Evolutionary conservation across 257 asterid genomes (phyloP).

Genomic region (Nicotiana tabacum): DNA sequence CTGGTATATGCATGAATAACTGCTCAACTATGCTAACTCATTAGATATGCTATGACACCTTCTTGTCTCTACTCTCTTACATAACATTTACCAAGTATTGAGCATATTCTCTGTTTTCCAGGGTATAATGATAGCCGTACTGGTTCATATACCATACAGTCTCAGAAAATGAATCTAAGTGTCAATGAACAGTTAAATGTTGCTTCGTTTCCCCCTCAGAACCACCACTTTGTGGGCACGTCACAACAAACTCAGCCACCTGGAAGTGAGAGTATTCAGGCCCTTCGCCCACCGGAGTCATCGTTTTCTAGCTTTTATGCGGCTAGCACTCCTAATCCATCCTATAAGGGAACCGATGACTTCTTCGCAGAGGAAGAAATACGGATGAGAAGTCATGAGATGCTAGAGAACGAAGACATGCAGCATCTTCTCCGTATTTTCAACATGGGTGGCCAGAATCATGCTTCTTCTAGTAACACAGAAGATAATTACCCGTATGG

Average conservation of each 20-base stretch:
- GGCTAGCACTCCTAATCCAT: constrained; percentile 41
- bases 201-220: constrained; percentile 42
- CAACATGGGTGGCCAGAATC: constrained; percentile 52
- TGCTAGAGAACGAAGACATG: constrained; percentile 93
- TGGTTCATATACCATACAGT: constrained; percentile 37
- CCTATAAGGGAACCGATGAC: constrained; percentile 45
- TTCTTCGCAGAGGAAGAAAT: constrained; percentile 69
- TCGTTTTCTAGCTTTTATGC: constrained; percentile 42
- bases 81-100: neutral
- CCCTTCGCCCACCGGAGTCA: constrained; percentile 59
- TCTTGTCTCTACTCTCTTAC: neutral
- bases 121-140: constrained; percentile 48
- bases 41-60: neutral
- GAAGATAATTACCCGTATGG: constrained; percentile 40
- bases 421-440: constrained; percentile 71
- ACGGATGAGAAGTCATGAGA: constrained; percentile 82
- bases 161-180: constrained; percentile 49
- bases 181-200: constrained; percentile 36
- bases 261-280: constrained; percentile 38
- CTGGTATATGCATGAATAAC: neutral
- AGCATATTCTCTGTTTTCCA: constrained; percentile 22
- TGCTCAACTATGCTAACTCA: neutral
- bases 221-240: constrained; percentile 40
- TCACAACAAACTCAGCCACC: constrained; percentile 53
- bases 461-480: constrained; percentile 33